Conservation (phyloP, 23 red algal genomes). For the Gracilaria vermiculophylla region DNA sequence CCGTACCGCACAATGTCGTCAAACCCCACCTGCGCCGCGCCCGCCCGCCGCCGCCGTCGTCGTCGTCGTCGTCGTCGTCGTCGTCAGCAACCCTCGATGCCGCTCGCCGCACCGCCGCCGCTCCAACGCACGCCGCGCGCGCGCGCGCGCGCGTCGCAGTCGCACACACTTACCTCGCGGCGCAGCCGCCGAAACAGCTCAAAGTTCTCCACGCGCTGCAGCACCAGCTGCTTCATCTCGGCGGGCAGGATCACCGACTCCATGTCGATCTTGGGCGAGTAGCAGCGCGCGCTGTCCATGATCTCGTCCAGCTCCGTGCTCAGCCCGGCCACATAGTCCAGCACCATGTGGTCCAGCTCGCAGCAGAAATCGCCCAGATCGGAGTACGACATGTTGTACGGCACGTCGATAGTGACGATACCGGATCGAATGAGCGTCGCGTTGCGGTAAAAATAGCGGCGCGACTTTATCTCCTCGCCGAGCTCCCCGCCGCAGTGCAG, state of each 20-base stretch:
- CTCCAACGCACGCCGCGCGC: too few relatives aligned
- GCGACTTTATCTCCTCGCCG: slow-evolving; percentile 59
- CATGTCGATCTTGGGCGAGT: slow-evolving; percentile 71
- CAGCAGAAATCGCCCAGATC: slow-evolving; percentile 70
- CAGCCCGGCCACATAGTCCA: slow-evolving; percentile 71
- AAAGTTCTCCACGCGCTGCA: slow-evolving; percentile 63
- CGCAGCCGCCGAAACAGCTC: slow-evolving; percentile 58
- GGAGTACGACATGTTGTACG: slow-evolving; percentile 65
- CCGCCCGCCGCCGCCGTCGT: too few relatives aligned
- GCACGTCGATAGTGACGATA: slow-evolving; percentile 66
- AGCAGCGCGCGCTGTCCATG: slow-evolving; percentile 69
- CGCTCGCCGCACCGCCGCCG: too few relatives aligned
- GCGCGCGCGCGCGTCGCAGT: too few relatives aligned
- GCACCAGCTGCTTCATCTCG: slow-evolving; percentile 62
- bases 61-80: too few relatives aligned
- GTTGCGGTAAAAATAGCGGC: slow-evolving; percentile 58
- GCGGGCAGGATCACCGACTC: slow-evolving; percentile 59
- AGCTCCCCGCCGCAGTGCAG: slow-evolving; percentile 65
- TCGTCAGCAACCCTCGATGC: too few relatives aligned
- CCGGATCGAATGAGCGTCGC: slow-evolving; percentile 59
- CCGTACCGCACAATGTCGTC: slow-evolving; percentile 77
- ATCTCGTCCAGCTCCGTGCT: slow-evolving; percentile 58
- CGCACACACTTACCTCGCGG: slow-evolving; percentile 43
- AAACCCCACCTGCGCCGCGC: slow-evolving; percentile 72
- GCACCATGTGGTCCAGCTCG: slow-evolving; percentile 76